These are phyloP conservation scores for Trifolium pratense DNA, from an alignment of 306 rosid species.

Conservation along the genomic window DNA sequence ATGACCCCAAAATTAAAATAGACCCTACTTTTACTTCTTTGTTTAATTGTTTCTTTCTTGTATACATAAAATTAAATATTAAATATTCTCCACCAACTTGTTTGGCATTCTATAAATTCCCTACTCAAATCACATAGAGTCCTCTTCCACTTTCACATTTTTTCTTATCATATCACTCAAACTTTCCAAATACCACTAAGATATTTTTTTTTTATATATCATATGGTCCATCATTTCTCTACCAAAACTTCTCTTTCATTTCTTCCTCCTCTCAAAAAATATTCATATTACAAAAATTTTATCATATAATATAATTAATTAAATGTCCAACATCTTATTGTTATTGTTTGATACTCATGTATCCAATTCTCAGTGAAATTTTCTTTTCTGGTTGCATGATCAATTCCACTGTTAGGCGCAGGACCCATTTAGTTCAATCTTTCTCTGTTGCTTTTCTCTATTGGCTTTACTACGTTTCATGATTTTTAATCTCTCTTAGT, in stretches of 20 bases:
- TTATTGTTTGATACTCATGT: constrained; percentile 95
- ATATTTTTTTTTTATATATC: constrained; percentile 30
- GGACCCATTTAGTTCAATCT: constrained; percentile 97
- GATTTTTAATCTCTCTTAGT: constrained; percentile 35
- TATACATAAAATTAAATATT: neutral
- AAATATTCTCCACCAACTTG: constrained; percentile 42
- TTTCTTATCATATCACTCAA: constrained; percentile 7
- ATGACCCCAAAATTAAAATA: constrained; percentile 11
- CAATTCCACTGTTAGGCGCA: constrained; percentile 81
- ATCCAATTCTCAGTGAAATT: constrained; percentile 84
- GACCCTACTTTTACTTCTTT: constrained; percentile 14
- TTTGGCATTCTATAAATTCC: constrained; percentile 64
- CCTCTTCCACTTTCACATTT: constrained; percentile 51
- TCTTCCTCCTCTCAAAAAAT: neutral
- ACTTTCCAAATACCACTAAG: constrained; percentile 21
- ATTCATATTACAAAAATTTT: neutral
- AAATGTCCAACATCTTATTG: constrained; percentile 65
- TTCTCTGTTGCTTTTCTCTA: constrained; percentile 97
- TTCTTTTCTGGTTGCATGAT: constrained; percentile 87
- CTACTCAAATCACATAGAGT: neutral
- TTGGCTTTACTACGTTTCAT: constrained; percentile 95
- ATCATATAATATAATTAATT: constrained; percentile 24
- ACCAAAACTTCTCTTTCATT: constrained; percentile 9
- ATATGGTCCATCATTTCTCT: constrained; percentile 27
- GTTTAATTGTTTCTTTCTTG: neutral